These are phyloP conservation scores for Malus sieversii DNA, from an alignment of 306 rosid genomes.

Conservation along the genomic window DNA sequence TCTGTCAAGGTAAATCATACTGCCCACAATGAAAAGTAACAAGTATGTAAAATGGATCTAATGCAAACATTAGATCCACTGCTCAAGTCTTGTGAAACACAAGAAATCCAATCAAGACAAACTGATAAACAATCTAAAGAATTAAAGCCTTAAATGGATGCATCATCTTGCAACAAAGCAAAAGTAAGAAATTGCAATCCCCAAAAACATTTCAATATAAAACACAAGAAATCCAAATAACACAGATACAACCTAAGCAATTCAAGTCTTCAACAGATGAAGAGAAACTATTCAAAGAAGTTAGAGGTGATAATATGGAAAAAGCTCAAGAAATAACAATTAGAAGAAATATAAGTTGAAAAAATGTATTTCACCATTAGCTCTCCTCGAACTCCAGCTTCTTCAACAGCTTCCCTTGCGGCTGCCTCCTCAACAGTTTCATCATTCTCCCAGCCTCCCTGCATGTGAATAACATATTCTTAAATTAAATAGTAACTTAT, in stretches of 20 bases:
- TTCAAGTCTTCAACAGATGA: background rate
- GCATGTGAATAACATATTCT: background rate
- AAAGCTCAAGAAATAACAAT: background rate
- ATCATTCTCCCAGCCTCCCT: slow-evolving; percentile 70
- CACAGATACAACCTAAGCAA: background rate
- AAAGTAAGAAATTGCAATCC: background rate
- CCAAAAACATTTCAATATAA: too few species aligned
- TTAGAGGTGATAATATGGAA: background rate
- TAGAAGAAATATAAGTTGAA: background rate
- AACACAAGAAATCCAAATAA: background rate
- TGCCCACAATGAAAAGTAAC: too few species aligned
- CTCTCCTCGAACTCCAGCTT: slow-evolving; percentile 59
- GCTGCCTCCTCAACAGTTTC: slow-evolving; percentile 55
- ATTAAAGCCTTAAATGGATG: background rate
- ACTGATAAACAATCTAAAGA: background rate
- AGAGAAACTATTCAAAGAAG: background rate
- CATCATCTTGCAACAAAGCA: background rate
- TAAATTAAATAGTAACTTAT: background rate
- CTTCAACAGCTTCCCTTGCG: slow-evolving; percentile 47
- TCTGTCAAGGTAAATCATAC: background rate
- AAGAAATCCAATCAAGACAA: background rate
- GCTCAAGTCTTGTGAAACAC: background rate
- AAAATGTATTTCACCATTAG: slow-evolving; percentile 36
- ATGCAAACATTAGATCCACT: background rate
- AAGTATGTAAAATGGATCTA: background rate